Base-by-base conservation (phyloP, 225 moss, liverwort and hornwort species). In the Antitrichia curtipendula region DNA sequence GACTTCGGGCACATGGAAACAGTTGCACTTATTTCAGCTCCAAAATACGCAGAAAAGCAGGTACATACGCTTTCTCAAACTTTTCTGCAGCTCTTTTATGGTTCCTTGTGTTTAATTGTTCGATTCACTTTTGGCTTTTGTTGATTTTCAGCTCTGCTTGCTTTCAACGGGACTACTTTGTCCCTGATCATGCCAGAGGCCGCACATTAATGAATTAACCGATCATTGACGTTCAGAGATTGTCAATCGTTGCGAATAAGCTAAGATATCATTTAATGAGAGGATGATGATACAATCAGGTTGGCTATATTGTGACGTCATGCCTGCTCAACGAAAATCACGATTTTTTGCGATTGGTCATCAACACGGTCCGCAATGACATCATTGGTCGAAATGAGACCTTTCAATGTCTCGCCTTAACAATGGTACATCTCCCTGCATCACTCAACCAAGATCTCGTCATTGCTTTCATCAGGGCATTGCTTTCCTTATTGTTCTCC, bases 1-100 rank as follows among this genome's bases (percentile, higher is more conserved):
- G 98, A 98, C 89, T 98, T 98, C 72, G 98, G 98, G 78, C 98
- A 98, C 88, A 98, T 97, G 98, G 98, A 98, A 91, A 98, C 98
- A 72, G 98, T 98, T 43, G 94, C 95, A 61, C 93, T 98, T 45
- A 98, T 98, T 91, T 98, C 98, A 88, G 98, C 98, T 81, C 95
- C 98, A 45, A 98, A 98, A 87, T 98, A 98, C 89, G 97, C 98
- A 88, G 98, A 98, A 91, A 98, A 98, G 91, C 98, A 98, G 97
- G 98, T 95, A 53, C n/a, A n/a, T 92, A 54, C 68, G 43, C 53
- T 70, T 75, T 63, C 77, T 47, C 21, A 80, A 64, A 71, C 56
- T 58, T 73, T 24, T 66, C 62, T 86, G 63, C 75, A 68, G 25
- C 69, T 78, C 69, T 78, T 88, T 27, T 66, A 61, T 73, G 54